phyloP scores from a whole-genome alignment of 2,329 filamentous ascomycete genomes.

The Aspergillus sclerotialis region DNA sequence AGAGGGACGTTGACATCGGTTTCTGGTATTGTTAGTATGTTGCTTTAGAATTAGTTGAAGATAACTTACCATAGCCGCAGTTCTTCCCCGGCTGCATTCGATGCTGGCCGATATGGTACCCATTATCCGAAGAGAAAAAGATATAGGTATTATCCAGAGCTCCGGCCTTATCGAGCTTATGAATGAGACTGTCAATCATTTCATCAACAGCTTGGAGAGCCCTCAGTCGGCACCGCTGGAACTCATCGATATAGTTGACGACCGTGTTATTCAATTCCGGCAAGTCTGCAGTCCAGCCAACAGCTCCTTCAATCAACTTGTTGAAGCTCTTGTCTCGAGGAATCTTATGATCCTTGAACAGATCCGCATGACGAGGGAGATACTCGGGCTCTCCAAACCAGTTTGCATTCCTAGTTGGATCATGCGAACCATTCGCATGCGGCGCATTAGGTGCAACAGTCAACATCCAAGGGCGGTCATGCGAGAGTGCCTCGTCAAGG shows the following conservation, averaged over 20 bases:
- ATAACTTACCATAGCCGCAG: constrained; percentile 46
- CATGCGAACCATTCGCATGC: constrained; percentile 43
- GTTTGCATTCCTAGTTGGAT: constrained; percentile 8
- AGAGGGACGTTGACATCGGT: constrained; percentile 52
- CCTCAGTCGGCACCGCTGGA: constrained; percentile 42
- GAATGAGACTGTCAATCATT: constrained; percentile 40
- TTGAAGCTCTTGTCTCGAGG: constrained; percentile 61
- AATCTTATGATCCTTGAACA: constrained; percentile 52
- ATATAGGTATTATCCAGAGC: constrained; percentile 49
- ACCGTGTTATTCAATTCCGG: constrained; percentile 38
- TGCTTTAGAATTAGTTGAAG: not conserved
- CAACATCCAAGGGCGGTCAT: constrained; percentile 57
- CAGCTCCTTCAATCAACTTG: constrained; percentile 38
- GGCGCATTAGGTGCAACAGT: constrained; percentile 59
- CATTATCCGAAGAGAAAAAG: constrained; percentile 54
- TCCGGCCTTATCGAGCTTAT: constrained; percentile 31
- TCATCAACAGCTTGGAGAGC: constrained; percentile 50
- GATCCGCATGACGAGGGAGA: constrained; percentile 50
- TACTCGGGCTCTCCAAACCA: constrained; percentile 21
- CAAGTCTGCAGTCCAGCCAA: constrained; percentile 39
- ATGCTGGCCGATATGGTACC: constrained; percentile 54
- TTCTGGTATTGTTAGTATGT: constrained; percentile 9
- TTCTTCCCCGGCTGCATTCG: constrained; percentile 51
- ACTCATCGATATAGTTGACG: constrained; percentile 46
- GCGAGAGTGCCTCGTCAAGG: constrained; percentile 49